These are phyloP conservation scores for Neckera pumila DNA, from an alignment of 225 moss, liverwort and hornwort genomes.

Conservation along the genomic window DNA sequence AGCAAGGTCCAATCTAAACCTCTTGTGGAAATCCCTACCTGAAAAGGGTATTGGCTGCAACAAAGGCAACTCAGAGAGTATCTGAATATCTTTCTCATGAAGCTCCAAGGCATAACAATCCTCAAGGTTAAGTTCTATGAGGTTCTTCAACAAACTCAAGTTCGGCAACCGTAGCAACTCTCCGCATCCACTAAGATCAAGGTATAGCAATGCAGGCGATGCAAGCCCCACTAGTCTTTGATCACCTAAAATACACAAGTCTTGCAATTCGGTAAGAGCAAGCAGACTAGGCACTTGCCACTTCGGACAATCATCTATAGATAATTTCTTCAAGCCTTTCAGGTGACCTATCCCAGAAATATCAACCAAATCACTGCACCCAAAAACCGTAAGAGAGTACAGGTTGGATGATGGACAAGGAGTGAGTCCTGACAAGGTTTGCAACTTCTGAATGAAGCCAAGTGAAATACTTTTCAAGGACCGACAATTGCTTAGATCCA, in stretches of 20 bases:
- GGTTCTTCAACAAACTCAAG: background rate
- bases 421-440: rapidly evolving
- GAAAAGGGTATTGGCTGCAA: background rate
- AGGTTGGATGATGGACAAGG: background rate
- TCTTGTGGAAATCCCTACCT: rapidly evolving
- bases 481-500: background rate
- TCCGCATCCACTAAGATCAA: rapidly evolving
- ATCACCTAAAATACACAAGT: too few relatives aligned
- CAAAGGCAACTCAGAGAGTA: background rate
- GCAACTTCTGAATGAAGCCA: rapidly evolving
- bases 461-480: rapidly evolving
- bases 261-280: background rate
- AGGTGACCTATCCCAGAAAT: too few relatives aligned
- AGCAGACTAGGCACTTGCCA: rapidly evolving
- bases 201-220: background rate
- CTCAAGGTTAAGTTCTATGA: rapidly evolving
- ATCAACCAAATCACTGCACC: too few relatives aligned
- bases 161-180: rapidly evolving
- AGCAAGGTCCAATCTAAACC: rapidly evolving
- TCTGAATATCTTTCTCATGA: background rate
- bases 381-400: rapidly evolving
- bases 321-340: too few relatives aligned
- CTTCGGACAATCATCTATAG: rapidly evolving
- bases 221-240: rapidly evolving
- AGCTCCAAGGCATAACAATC: background rate